phyloP scores from a whole-genome alignment of 2,329 filamentous ascomycete genomes.

The Monosporascus sp. region DNA sequence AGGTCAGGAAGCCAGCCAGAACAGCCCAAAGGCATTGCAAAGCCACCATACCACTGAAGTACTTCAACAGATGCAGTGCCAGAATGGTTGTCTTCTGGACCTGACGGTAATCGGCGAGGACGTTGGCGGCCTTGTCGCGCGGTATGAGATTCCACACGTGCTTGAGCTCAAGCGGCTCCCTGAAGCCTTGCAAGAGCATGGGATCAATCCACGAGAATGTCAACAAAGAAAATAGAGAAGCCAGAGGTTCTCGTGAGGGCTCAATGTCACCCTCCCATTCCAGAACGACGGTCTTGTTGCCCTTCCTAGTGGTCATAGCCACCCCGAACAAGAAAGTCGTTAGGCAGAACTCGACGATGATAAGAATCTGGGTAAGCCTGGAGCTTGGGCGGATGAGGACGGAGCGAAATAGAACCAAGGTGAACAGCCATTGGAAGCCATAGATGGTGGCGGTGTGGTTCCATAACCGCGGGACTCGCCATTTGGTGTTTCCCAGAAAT shows the following conservation, averaged over 20 bases:
- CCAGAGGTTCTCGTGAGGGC: conserved; percentile 79
- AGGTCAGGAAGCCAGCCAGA: conserved; percentile 77
- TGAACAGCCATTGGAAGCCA: conserved; percentile 73
- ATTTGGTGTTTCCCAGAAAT: conserved; percentile 59
- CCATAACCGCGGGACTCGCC: conserved; percentile 71
- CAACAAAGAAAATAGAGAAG: conserved; percentile 80
- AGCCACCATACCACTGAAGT: conserved; percentile 73
- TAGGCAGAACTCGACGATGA: conserved; percentile 69
- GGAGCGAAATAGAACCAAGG: conserved; percentile 75
- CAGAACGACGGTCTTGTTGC: conserved; percentile 81
- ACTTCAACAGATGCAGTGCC: conserved; percentile 74
- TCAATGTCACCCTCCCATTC: conserved; percentile 87
- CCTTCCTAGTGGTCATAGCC: conserved; percentile 77
- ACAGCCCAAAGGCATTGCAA: conserved; percentile 77
- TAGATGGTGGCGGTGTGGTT: conserved; percentile 89
- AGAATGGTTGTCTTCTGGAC: conserved; percentile 76
- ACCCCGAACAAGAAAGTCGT: conserved; percentile 70
- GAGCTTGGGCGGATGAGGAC: conserved; percentile 73
- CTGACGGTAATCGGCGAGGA: conserved; percentile 79
- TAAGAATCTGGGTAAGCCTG: conserved; percentile 54
- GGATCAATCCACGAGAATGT: conserved; percentile 90
- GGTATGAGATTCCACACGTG: conserved; percentile 90
- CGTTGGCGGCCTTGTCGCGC: conserved; percentile 77
- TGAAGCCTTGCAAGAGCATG: conserved; percentile 86
- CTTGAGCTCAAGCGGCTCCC: conserved; percentile 71